Conservation (phyloP, 306 rosid species). For the Cucurbita pepo region DNA sequence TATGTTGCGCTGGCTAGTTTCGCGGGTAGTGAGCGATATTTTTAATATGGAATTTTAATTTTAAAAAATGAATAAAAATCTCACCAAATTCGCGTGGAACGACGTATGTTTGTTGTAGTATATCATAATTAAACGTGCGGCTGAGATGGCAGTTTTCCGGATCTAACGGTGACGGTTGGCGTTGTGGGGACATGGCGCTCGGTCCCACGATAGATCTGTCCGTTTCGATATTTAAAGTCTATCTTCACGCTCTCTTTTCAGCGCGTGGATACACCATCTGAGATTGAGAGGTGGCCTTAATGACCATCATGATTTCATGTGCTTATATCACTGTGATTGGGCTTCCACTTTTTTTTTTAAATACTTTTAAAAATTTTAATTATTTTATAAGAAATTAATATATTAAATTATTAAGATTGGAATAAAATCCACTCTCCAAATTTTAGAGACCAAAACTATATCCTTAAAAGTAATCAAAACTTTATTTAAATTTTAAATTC, state of each 20-base stretch:
- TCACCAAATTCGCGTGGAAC: background rate
- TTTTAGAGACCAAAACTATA: too few relatives aligned
- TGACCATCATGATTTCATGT: background rate
- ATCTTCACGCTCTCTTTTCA: slow-evolving; percentile 24
- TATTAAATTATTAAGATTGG: too few relatives aligned
- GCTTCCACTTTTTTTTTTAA: too few relatives aligned
- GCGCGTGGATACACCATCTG: background rate
- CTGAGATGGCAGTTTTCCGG: slow-evolving; percentile 41
- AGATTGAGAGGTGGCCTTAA: background rate
- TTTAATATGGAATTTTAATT: background rate
- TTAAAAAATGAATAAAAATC: background rate
- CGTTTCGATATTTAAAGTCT: slow-evolving; percentile 8
- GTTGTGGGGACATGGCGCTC: slow-evolving; percentile 30
- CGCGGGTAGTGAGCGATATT: background rate
- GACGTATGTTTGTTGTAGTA: slow-evolving; percentile 8
- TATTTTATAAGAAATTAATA: too few relatives aligned
- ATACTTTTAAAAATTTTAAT: too few relatives aligned
- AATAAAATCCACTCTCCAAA: too few relatives aligned
- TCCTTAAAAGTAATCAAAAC: too few relatives aligned
- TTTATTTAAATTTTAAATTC: too few relatives aligned
- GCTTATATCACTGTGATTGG: background rate
- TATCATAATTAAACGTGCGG: slow-evolving; percentile 32
- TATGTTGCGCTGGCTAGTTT: background rate
- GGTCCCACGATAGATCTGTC: slow-evolving; percentile 53
- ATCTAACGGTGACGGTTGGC: slow-evolving; percentile 66